Percentiles rank a stretch among this genome's conserved stretches.
Conservation (phyloP, 2,329 filamentous ascomycete genomes). For the Colletotrichum liriopes region DNA sequence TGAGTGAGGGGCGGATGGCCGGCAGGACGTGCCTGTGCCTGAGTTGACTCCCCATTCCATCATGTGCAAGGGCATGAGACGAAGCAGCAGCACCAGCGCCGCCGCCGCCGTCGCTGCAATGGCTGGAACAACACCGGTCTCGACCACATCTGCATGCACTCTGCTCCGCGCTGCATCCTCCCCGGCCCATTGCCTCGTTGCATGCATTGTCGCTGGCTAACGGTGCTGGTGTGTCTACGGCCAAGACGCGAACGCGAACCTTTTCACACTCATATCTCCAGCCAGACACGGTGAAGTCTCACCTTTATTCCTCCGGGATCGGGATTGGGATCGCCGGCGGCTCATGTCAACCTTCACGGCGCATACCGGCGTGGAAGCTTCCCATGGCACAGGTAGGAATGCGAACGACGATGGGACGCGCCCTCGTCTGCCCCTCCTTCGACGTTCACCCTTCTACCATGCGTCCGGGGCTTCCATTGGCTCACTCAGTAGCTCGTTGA, state of each 20-base stretch:
- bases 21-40: background rate
- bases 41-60: constrained; percentile 10
- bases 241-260: background rate
- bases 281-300: background rate
- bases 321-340: background rate
- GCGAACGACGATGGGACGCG: background rate
- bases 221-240: background rate
- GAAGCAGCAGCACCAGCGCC: background rate
- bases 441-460: background rate
- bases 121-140: background rate
- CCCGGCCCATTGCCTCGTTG: background rate
- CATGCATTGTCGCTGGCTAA: background rate
- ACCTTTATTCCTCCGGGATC: constrained; percentile 8
- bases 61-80: constrained; percentile 14
- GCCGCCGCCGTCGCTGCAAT: background rate
- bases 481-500: background rate
- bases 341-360: background rate
- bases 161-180: background rate
- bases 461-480: no score
- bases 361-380: background rate
- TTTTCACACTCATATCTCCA: background rate
- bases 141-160: background rate
- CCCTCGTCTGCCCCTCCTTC: background rate
- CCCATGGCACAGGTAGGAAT: background rate
- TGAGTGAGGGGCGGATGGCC: constrained; percentile 9